These are phyloP conservation scores for Porodaedalea pini DNA, from an alignment of 1,284 basidiomycete species.

Conservation along the genomic window DNA sequence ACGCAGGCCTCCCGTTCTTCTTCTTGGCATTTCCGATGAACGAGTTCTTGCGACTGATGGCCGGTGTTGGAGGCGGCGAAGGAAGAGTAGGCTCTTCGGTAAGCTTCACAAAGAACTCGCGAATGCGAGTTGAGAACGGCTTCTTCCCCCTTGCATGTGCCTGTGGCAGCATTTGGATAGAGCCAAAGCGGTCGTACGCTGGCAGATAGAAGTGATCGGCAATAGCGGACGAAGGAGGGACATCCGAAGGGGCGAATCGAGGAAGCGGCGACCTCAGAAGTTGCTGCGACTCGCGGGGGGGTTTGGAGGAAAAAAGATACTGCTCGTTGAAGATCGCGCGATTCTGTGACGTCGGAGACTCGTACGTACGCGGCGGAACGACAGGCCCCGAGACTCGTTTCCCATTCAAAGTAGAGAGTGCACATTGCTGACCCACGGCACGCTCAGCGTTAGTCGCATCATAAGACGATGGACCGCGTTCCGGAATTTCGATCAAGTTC, in stretches of 20 bases:
- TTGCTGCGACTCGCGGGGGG: not conserved
- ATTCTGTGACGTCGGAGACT: not conserved
- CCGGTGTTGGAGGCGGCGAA: not conserved
- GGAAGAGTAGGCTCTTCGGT: constrained; percentile 5
- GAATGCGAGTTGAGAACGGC: not conserved
- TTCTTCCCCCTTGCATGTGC: too few species aligned
- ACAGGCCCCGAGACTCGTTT: not conserved
- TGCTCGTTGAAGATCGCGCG: not conserved
- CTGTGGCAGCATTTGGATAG: not conserved
- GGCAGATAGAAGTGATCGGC: not conserved
- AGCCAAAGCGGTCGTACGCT: not conserved
- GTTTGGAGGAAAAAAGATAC: not conserved
- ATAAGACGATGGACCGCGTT: not conserved
- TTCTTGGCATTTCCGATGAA: not conserved
- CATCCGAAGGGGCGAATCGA: not conserved
- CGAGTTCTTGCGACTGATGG: not conserved
- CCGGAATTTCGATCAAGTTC: not conserved
- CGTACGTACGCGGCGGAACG: not conserved
- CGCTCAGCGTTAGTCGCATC: not conserved
- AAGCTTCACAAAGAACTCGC: not conserved
- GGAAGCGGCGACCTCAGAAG: not conserved
- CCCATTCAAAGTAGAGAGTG: not conserved
- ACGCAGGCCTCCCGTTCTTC: not conserved
- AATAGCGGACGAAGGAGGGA: not conserved
- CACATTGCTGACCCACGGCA: not conserved